Percentiles rank a stretch among this genome's conserved stretches.
Conservation (phyloP, 1,284 basidiomycete genomes). For the Sporisorium iseilematis-ciliati region DNA sequence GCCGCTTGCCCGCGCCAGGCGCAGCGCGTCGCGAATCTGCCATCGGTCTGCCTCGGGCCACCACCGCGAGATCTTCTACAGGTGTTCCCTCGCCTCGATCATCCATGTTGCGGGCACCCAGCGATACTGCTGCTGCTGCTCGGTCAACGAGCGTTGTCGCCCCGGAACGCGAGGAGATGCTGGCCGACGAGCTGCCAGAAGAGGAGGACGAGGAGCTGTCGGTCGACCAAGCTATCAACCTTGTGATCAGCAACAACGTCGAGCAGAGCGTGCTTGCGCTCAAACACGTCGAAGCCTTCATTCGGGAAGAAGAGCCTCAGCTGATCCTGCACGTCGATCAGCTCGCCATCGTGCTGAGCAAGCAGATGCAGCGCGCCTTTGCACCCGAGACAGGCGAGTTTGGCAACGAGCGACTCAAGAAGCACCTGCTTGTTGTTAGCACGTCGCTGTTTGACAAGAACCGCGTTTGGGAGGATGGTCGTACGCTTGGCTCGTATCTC, state of each 20-base stretch:
- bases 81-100: conserved; percentile 29
- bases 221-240: conserved; percentile 60
- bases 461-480: conserved; percentile 51
- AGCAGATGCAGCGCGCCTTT: conserved; percentile 56
- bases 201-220: conserved; percentile 51
- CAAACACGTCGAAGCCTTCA: conserved; percentile 76
- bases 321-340: conserved; percentile 72
- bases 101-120: conserved; percentile 25
- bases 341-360: conserved; percentile 70
- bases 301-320: conserved; percentile 48
- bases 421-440: conserved; percentile 60
- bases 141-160: conserved; percentile 15
- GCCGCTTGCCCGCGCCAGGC: conserved; percentile 41
- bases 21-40: conserved; percentile 45
- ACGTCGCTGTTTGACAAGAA: conserved; percentile 58
- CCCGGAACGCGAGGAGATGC: conserved; percentile 25
- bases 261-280: conserved; percentile 89
- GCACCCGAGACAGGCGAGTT: conserved; percentile 29
- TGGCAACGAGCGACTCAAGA: conserved; percentile 54
- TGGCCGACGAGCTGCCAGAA: conserved; percentile 41
- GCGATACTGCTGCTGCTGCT: conserved; percentile 4
- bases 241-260: conserved; percentile 84
- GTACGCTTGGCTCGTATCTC: conserved; percentile 59
- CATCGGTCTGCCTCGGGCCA: conserved; percentile 40
- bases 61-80: conserved; percentile 4